These are phyloP conservation scores for Talaromyces marneffei DNA, from an alignment of 2,329 filamentous ascomycete genomes.

Conservation along the genomic window DNA sequence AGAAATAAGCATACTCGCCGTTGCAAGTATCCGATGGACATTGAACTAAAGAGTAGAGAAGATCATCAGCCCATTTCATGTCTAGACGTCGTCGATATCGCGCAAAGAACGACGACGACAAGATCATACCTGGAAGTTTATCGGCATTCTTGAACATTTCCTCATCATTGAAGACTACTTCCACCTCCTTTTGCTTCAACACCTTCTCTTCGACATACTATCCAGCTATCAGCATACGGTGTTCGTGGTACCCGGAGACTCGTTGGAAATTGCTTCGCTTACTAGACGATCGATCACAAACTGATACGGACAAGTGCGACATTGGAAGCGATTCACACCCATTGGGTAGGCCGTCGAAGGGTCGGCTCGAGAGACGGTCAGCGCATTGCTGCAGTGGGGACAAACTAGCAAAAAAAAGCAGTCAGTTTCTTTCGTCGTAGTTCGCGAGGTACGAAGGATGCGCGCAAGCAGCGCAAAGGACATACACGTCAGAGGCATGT, in stretches of 20 bases:
- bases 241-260: background rate
- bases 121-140: constrained; percentile 58
- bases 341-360: constrained; percentile 34
- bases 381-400: constrained; percentile 46
- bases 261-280: background rate
- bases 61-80: background rate
- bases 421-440: background rate
- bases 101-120: background rate
- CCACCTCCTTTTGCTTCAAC: constrained; percentile 79
- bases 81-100: background rate
- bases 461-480: constrained; percentile 4
- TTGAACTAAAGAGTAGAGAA: constrained; percentile 52
- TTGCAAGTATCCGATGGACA: constrained; percentile 77
- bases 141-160: constrained; percentile 89
- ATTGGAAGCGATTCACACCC: constrained; percentile 76
- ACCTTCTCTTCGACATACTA: constrained; percentile 69
- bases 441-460: background rate
- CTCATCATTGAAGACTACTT: constrained; percentile 83
- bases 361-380: constrained; percentile 41
- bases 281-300: constrained; percentile 64
- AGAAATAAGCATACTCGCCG: constrained; percentile 82
- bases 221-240: constrained; percentile 23
- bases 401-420: constrained; percentile 38
- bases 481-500: constrained; percentile 39
- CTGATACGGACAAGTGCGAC: constrained; percentile 90